Evolutionary conservation across 768 basidiomycete genomes (phyloP), one percentile per base, ranked within the genome.

Genomic region (Rhizopogon vesiculosus): DNA sequence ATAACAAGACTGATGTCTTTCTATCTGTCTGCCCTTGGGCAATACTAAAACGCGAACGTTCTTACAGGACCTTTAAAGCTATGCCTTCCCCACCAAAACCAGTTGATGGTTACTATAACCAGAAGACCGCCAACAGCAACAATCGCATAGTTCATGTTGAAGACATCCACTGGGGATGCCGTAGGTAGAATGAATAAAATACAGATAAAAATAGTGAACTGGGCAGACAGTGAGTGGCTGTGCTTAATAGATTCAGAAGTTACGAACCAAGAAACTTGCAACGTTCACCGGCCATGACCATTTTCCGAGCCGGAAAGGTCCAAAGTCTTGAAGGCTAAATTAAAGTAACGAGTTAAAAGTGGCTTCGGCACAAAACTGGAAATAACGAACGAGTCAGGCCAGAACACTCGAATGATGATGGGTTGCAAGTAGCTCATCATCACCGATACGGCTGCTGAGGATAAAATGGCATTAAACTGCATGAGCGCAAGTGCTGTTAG

Each of bases 71-170:
- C 81, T 3, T 61, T 56, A 59, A 82, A 83, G 25, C 61, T 72
- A 51, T 60, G 62, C 12, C 74, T 69, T 9, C 80, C 79, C 81
- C 79, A 82, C 41, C 72, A 56, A 5, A 70, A 18, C 81, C 81
- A 82, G 31, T 75, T 76, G 1, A 73, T 31, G 4, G 66, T 64
- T 13, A 82, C 80, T 16, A 82, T 60, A 28, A 80, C 28, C 22
- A 74, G 59, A 12, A 82, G 67, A 0, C 69, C 78, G 7, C 78
- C 80, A n/a, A 83, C 69, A 2, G 81, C 80, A 4, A 83, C 73
- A 49, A 83, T 69, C 0, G 82, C 72, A 57, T 84, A 83, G 64
- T 83, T 83, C 82, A 83, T 84, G 65, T 80, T 78, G 45, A 75
- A 62, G 48, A 69, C 58, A 40, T 67, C 77, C 18, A 80, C 80